phyloP scores from a whole-genome alignment of 441 rosid genomes.

The Oxalis stricta region DNA sequence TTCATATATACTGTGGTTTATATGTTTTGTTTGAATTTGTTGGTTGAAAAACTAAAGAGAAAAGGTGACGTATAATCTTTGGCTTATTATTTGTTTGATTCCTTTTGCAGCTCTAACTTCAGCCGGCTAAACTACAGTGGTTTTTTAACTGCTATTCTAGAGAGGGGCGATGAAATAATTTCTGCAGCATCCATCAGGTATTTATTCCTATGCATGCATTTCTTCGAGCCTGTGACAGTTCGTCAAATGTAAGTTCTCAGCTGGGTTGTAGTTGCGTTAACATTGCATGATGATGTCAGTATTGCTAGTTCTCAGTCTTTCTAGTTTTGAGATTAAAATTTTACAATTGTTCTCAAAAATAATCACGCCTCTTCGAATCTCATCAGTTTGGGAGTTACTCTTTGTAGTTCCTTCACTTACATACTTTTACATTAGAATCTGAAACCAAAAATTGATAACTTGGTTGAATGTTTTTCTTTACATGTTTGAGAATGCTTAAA shows the following conservation, averaged over 20 bases:
- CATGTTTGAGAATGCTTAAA: not conserved
- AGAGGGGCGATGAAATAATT: constrained; percentile 73
- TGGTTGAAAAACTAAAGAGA: not conserved
- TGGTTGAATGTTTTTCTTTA: not conserved
- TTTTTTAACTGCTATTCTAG: constrained; percentile 68
- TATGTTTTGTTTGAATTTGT: not conserved
- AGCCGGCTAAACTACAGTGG: constrained; percentile 58
- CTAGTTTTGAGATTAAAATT: no score
- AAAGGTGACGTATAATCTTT: no score
- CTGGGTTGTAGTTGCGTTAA: not conserved
- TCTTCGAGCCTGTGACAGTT: constrained; percentile 2
- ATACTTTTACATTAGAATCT: no score
- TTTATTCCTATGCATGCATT: not conserved
- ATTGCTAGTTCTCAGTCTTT: no score
- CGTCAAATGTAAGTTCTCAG: constrained; percentile 2
- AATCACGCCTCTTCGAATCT: no score
- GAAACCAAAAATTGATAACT: no score
- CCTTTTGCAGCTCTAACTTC: constrained; percentile 65
- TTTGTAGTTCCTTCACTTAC: no score
- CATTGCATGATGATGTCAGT: constrained; percentile 1
- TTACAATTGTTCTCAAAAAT: no score
- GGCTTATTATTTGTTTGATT: constrained; percentile 4
- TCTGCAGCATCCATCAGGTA: constrained; percentile 90
- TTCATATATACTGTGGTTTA: no score
- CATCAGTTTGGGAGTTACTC: no score